Base-by-base conservation (phyloP, 1,284 basidiomycete genomes). In the Lentinus polychrous region DNA sequence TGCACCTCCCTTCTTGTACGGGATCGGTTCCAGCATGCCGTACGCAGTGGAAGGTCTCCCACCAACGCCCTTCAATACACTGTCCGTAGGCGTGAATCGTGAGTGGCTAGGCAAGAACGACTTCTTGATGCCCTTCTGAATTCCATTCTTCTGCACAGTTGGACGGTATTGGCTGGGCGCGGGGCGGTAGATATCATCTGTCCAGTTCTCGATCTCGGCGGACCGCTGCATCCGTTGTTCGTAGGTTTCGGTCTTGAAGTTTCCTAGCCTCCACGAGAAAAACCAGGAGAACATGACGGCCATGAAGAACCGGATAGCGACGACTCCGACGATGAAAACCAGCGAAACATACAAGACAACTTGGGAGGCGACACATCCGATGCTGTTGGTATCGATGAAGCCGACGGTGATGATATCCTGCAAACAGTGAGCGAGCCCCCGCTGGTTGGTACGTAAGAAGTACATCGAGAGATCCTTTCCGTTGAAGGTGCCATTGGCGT, bases 271-370 rank as follows among this genome's bases (percentile, higher is more conserved):
- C 87, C 90, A 94, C 18, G 90, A 92, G 63, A 93, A 83, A 78
- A 97, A 99, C 95, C 95, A 99, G 36, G 90, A 79, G 68, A 99
- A 99, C 64, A 92, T 75, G 59, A 98, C 89, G 37, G 96, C 95
- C 93, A 99, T 95, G 57, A 80, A 74, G 73, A 98, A 99, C 53
- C 94, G 92, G 69, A 97, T 94, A 48, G 80, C 75, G 49, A 99
- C 95, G 51, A 97, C 94, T 52, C 95, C 96, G 55, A 97, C 85
- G 65, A 99, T 99, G 79, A 98, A 96, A 57, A 95, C 81, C 58
- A 98, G 83, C 42, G 95, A 97, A 49, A 97, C 75, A 66, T 95
- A 96, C 51, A 99, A 84, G 37, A 98, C 94, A 52, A 97, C 86
- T 52, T 89, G 77, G 18, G 95, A 97, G 1, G 94, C 94, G 50